Evolutionary conservation across 2,329 filamentous ascomycete species (phyloP).

Genomic region (Stachybotrys elegans): DNA sequence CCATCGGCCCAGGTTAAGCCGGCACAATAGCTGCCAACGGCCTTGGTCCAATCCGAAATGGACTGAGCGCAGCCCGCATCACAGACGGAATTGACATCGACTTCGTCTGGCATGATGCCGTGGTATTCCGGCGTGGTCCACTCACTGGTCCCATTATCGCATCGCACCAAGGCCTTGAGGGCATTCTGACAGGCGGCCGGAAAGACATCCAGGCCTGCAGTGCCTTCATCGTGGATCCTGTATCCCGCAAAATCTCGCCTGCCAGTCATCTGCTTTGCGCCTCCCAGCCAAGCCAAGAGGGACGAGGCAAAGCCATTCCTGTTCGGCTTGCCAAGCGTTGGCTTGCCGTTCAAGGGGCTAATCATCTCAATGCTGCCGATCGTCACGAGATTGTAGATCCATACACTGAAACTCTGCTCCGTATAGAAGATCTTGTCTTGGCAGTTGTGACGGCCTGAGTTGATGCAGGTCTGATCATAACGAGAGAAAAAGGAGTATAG

Average conservation of each 20-base stretch:
- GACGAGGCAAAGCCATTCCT: constrained; percentile 14
- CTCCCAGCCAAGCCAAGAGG: constrained; percentile 12
- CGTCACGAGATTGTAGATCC: constrained; percentile 18
- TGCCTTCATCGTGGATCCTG: constrained; percentile 2
- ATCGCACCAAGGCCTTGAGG: constrained; percentile 5
- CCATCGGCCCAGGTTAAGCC: background rate
- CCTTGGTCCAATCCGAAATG: constrained; percentile 1
- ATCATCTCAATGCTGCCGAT: constrained; percentile 12
- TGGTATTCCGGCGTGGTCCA: constrained; percentile 6
- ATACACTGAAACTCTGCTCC: constrained; percentile 14
- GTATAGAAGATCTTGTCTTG: constrained; percentile 14
- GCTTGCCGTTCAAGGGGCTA: constrained; percentile 6
- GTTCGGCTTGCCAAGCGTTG: constrained; percentile 8
- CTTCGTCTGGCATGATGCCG: constrained; percentile 3
- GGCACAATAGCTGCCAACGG: constrained; percentile 1
- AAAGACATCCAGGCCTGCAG: background rate
- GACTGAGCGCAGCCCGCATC: constrained; percentile 5
- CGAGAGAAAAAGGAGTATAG: constrained; percentile 21
- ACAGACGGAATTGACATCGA: constrained; percentile 3
- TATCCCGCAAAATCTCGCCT: constrained; percentile 10
- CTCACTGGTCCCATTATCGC: constrained; percentile 2
- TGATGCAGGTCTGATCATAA: constrained; percentile 20
- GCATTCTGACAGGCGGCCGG: constrained; percentile 7
- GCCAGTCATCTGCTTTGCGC: constrained; percentile 8
- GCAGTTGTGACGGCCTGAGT: constrained; percentile 13